phyloP scores from a whole-genome alignment of 75 land plant species.

The Pinus taeda region DNA sequence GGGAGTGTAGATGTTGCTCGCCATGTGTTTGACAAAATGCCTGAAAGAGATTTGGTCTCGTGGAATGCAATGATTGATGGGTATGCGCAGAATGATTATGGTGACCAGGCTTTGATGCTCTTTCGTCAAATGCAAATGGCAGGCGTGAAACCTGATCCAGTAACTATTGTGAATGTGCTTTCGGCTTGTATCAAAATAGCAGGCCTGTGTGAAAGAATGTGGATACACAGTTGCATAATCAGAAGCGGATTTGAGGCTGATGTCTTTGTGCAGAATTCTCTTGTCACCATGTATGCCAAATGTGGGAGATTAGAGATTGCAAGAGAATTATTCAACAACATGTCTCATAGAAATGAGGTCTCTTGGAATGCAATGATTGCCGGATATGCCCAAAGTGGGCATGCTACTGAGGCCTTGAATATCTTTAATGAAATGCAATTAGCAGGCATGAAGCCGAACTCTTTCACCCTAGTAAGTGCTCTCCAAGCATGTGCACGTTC shows the following conservation, averaged over 20 bases:
- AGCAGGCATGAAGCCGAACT: slow-evolving; percentile 6
- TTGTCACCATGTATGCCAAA: slow-evolving; percentile 57
- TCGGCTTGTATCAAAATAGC: slow-evolving; percentile 50
- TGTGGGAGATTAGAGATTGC: slow-evolving; percentile 24
- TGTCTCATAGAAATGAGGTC: slow-evolving; percentile 43
- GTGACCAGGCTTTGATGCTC: slow-evolving; percentile 38
- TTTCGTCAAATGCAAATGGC: slow-evolving; percentile 37
- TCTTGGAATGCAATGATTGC: slow-evolving; percentile 51
- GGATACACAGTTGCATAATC: slow-evolving; percentile 44
- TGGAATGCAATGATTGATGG: slow-evolving; percentile 72
- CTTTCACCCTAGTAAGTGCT: neutral
- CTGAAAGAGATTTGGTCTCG: slow-evolving; percentile 34
- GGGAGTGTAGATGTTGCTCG: slow-evolving; percentile 43
- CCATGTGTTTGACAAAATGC: slow-evolving; percentile 33
- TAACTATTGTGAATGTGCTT: slow-evolving; percentile 42
- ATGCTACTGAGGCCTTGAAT: slow-evolving; percentile 31
- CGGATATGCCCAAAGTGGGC: slow-evolving; percentile 32
- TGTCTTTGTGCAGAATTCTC: slow-evolving; percentile 52
- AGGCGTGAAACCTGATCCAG: slow-evolving; percentile 33
- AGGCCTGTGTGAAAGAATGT: slow-evolving; percentile 36
- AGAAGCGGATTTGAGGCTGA: slow-evolving; percentile 38
- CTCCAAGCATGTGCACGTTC: neutral
- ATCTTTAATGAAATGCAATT: slow-evolving; percentile 33
- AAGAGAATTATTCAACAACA: slow-evolving; percentile 31
- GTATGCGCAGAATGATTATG: slow-evolving; percentile 36